phyloP scores from a whole-genome alignment of 2,329 filamentous ascomycete species.

The Alternaria arbusti region DNA sequence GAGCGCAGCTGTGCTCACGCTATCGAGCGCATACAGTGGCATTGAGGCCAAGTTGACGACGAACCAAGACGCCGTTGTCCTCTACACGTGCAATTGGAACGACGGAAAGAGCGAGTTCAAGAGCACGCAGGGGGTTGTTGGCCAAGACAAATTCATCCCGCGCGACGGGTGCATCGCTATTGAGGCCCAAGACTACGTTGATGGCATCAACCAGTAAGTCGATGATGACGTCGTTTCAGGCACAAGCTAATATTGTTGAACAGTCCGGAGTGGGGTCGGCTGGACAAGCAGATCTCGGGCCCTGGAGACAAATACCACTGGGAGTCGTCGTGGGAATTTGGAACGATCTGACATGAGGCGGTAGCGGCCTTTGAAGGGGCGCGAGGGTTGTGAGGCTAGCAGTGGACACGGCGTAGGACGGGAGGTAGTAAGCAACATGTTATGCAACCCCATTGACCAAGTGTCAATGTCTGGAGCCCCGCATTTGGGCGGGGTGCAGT shows the following conservation, averaged over 20 bases:
- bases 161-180: conserved; percentile 44
- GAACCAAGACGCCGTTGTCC: conserved; percentile 41
- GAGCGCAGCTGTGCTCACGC: conserved; percentile 30
- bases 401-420: not conserved
- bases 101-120: conserved; percentile 46
- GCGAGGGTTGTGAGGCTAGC: not conserved
- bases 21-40: conserved; percentile 40
- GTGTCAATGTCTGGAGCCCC: conserved; percentile 18
- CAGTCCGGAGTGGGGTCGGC: conserved; percentile 44
- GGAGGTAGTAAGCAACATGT: conserved; percentile 9
- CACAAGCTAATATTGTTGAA: conserved; percentile 24
- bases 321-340: conserved; percentile 43
- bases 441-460: conserved; percentile 6
- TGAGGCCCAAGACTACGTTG: conserved; percentile 44
- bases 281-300: conserved; percentile 39
- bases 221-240: not conserved
- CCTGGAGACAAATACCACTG: conserved; percentile 44
- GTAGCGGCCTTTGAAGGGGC: not conserved
- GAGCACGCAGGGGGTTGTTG: conserved; percentile 37
- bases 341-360: conserved; percentile 21
- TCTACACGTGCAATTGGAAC: conserved; percentile 47
- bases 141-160: conserved; percentile 41
- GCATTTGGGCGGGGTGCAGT: conserved; percentile 17
- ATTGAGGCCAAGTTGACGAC: conserved; percentile 42
- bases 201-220: conserved; percentile 46